Percentiles rank a stretch among this genome's conserved stretches.
These are phyloP conservation scores for Cryptococcus maquisensis DNA, from an alignment of 1,284 basidiomycete genomes.

Conservation along the genomic window DNA sequence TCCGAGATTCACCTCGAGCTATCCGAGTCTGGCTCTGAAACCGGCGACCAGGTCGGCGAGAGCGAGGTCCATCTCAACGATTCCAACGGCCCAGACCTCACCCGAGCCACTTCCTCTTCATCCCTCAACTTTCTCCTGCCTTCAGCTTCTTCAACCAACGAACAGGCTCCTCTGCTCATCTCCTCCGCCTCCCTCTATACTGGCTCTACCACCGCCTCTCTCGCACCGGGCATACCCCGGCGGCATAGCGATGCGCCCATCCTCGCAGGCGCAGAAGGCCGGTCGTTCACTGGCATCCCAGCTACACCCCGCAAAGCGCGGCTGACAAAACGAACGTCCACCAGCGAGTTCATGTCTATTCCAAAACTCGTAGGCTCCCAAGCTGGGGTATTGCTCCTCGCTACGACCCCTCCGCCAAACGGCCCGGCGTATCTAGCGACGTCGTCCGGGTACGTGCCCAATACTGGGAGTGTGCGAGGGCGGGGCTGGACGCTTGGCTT, in stretches of 20 bases:
- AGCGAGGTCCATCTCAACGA: background rate
- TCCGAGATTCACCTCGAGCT: constrained; percentile 6
- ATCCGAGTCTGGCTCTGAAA: background rate
- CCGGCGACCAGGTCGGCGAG: too few relatives aligned
- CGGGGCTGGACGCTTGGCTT: too few relatives aligned
- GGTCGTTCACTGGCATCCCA: background rate
- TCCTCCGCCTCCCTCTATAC: constrained; percentile 4
- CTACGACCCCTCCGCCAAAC: constrained; percentile 33
- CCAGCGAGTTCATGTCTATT: constrained; percentile 17
- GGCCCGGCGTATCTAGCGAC: background rate
- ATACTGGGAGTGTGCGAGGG: too few relatives aligned
- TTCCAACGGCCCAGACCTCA: background rate
- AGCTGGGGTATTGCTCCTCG: constrained; percentile 38
- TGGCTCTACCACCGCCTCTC: background rate
- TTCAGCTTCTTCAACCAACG: constrained; percentile 11
- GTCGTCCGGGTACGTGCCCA: too few relatives aligned
- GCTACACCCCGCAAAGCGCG: constrained; percentile 1
- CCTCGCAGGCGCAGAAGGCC: background rate
- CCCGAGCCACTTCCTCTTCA: constrained; percentile 5
- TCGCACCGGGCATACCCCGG: background rate
- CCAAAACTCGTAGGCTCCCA: constrained; percentile 32
- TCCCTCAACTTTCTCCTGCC: constrained; percentile 19
- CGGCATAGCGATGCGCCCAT: background rate
- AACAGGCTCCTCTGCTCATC: constrained; percentile 25
- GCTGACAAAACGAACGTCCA: constrained; percentile 19